Evolutionary conservation across 768 basidiomycete genomes (phyloP).

Genomic region (Mycena polygramma): DNA sequence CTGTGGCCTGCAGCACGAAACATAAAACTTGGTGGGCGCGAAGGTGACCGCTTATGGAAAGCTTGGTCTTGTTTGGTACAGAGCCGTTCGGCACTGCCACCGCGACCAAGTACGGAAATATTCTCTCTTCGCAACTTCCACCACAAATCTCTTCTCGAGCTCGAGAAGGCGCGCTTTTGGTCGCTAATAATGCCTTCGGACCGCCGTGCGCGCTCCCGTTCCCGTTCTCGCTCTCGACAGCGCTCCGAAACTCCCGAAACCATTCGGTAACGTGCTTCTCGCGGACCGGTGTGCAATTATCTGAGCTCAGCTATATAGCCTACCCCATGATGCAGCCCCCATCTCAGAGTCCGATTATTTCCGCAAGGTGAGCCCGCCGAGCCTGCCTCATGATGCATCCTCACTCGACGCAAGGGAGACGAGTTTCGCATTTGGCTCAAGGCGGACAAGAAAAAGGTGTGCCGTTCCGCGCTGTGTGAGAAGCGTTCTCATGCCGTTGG

Average conservation of each 20-base stretch:
- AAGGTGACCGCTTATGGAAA: constrained; percentile 12
- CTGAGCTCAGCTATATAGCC: constrained; percentile 6
- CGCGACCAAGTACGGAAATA: too few species aligned
- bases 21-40: constrained; percentile 11
- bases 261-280: constrained; percentile 5
- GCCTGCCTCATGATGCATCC: constrained; percentile 67
- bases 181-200: constrained; percentile 34
- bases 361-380: neutral
- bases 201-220: constrained; percentile 53
- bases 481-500: constrained; percentile 15
- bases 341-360: too few species aligned
- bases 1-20: constrained; percentile 27
- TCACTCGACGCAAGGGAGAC: constrained; percentile 69
- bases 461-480: neutral
- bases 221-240: constrained; percentile 48
- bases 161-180: too few species aligned
- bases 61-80: too few species aligned
- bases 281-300: neutral
- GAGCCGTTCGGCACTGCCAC: too few species aligned
- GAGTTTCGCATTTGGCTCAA: constrained; percentile 93
- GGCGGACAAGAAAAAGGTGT: constrained; percentile 67
- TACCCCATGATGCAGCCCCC: constrained; percentile 66
- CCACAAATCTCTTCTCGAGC: too few species aligned
- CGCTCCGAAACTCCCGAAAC: constrained; percentile 61
- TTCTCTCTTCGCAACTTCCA: too few species aligned